Evolutionary conservation across 495 filamentous ascomycete genomes (phyloP), one percentile per base, ranked within the genome.

Genomic region (Peziza echinospora): DNA sequence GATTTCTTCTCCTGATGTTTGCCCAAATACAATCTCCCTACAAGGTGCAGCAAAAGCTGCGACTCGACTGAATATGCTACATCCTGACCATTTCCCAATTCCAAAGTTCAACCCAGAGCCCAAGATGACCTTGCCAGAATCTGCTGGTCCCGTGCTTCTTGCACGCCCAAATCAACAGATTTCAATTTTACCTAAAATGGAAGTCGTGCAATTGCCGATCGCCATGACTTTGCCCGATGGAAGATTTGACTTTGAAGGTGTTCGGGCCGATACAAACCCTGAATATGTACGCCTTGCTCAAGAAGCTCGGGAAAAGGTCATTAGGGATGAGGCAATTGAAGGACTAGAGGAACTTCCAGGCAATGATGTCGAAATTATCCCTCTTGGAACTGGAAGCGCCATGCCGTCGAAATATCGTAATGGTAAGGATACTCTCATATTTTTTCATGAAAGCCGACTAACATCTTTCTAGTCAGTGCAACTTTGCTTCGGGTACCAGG

Each of bases 371-470:
- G 87, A 94, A 54, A 71, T 99, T 46, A 75, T 84, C 47, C 69
- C 83, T 0, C 71, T 99, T 5, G 89, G 89, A 2, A 99, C 89
- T 2, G 89, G 89, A 8, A 93, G 85, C 3, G 78, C 84, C 9
- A 50, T 76, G 13, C 91, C 89, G 4, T 89, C 84, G 41, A 87
- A 86, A 60, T 86, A 93, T 61, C 80, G 89, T 46, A 99, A 96
- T 60, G 89, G 96, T 34, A 92, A 84, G 22, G 46, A 46, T 7
- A n/a, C n/a, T n/a, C n/a, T n/a, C n/a, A n/a, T n/a, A n/a, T n/a
- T n/a, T n/a, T n/a, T n/a, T n/a, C n/a, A n/a, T n/a, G n/a, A n/a
- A n/a, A n/a, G n/a, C n/a, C n/a, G n/a, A n/a, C n/a, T n/a, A n/a
- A n/a, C n/a, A n/a, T n/a, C n/a, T n/a, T n/a, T n/a, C n/a, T n/a